Evolutionary conservation across 1,284 basidiomycete species (phyloP).

Genomic region (Filobasidium uniguttulatum): DNA sequence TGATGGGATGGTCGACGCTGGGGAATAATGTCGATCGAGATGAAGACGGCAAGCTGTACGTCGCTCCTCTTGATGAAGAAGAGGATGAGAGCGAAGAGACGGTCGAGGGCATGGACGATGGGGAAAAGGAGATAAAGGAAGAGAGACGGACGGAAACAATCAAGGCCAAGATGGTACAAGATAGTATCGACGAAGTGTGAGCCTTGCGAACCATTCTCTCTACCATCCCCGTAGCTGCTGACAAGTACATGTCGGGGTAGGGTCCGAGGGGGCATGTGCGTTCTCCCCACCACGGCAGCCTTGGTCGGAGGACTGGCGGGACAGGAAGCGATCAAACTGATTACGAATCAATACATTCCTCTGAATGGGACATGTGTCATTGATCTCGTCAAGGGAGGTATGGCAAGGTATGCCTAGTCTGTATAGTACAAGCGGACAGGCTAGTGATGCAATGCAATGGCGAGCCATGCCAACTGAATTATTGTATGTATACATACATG

Average conservation of each 20-base stretch:
- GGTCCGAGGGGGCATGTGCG: constrained; percentile 67
- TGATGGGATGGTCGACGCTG: background rate
- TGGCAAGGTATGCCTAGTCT: constrained; percentile 32
- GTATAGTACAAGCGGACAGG: no score
- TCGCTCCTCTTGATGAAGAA: background rate
- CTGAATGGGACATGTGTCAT: constrained; percentile 73
- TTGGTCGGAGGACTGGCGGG: constrained; percentile 86
- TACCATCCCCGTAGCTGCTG: no score
- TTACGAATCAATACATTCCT: constrained; percentile 90
- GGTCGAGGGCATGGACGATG: background rate
- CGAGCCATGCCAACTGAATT: no score
- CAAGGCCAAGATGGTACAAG: constrained; percentile 1
- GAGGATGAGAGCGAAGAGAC: constrained; percentile 2
- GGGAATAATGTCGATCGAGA: background rate
- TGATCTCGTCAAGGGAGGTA: constrained; percentile 53
- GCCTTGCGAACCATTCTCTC: no score
- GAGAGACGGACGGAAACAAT: background rate
- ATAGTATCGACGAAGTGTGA: constrained; percentile 10
- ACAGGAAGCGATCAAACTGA: constrained; percentile 96
- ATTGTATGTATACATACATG: no score
- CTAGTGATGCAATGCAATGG: no score
- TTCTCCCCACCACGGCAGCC: constrained; percentile 83
- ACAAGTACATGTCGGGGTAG: constrained; percentile 16
- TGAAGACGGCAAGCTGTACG: background rate
- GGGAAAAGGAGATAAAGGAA: background rate